Base-by-base conservation (phyloP, 306 rosid genomes). In the Prunus fruticosa region DNA sequence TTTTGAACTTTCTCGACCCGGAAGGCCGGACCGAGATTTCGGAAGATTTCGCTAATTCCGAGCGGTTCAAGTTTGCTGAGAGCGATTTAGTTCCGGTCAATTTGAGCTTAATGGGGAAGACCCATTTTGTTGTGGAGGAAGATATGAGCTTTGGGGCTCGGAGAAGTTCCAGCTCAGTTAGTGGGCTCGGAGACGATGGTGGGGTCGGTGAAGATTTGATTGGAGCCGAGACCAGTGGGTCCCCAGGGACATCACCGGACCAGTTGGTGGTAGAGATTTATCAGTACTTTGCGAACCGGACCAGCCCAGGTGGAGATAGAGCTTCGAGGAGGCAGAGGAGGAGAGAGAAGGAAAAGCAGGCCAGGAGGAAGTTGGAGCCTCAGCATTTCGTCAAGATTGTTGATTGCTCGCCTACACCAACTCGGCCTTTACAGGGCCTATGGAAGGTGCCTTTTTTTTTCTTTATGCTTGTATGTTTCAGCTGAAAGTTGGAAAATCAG, bases 381-480 rank as follows among this genome's bases (percentile, higher is more conserved):
- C 93, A 95, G 79, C 98, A 95, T 89, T 95, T 91, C 66, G 99
- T 95, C 13, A 95, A 95, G 93, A 87, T 95, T 74, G 90, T 86
- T 11, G 83, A 95, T 87, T 89, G 89, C 83, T 84, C 92, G 2
- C 97, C 97, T 0, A 80, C 97, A 0, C 88, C 77, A n/a, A 64
- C 78, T 6, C 80, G 98, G 80, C 99, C 99, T 67, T 86, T 95
- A 78, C 98, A 95, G 89, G 99, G 99, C 73, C 87, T 95, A 3
- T 95, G 99, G 99, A 95, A 95, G 98, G 99, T 95, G 72, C 70
- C 67, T 68, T 80, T 64, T 73, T 73, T 54, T 75, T 27, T 67
- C 84, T 53, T 71, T 78, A n/a, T 71, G 78, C 82, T 83, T 84
- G 46, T 54, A 16, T 69, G 32, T 38, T 25, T 79, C 76, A 50